Evolutionary conservation across 306 rosid species (phyloP), one percentile per base, ranked within the genome.

Genomic region (Morella rubra): DNA sequence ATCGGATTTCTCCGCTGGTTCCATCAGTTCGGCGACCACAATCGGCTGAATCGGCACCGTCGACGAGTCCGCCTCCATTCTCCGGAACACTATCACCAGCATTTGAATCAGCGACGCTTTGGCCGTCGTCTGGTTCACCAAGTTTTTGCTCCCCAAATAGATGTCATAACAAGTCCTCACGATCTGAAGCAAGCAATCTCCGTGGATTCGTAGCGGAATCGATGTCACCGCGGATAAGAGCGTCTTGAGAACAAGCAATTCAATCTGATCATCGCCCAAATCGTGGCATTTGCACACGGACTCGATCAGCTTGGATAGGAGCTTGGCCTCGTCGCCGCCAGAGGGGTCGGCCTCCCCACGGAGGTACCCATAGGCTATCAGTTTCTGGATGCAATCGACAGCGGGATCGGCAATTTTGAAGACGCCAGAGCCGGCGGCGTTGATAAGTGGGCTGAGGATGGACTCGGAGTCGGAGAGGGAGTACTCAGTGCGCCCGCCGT

Each of bases 51-150:
- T 73, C 0, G 98, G 99, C 40, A 93, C 96, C 0, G 99, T 91
- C 41, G 98, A 93, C 4, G 99, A 96, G 70, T 96, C 99, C 0
- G 99, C 99, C 81, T 96, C 99, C 99, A 96, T 96, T 82, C 99
- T 86, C 78, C 97, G 81, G 80, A 96, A 96, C 85, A 96, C 99
- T 44, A 96, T 96, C 81, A 96, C 97, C 73, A 96, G 76, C 98
- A 96, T 96, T 79, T 96, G 99, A 84, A 96, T 84, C 91, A 96
- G 47, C 6, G 99, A 96, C 1, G 99, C 99, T 71, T 96, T 96
- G 1, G 99, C 99, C 18, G 99, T 96, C 3, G 94, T 96, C 75
- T 96, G 99, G 81, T 96, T 96, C 78, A 96, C 98, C 77, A 91
- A 68, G 62, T 91, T 91, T 76, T 92, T 96, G 77, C 98, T 96